Percentiles rank a stretch among this genome's conserved stretches.
These are phyloP conservation scores for Malus asiatica DNA, from an alignment of 306 rosid genomes.

Conservation along the genomic window DNA sequence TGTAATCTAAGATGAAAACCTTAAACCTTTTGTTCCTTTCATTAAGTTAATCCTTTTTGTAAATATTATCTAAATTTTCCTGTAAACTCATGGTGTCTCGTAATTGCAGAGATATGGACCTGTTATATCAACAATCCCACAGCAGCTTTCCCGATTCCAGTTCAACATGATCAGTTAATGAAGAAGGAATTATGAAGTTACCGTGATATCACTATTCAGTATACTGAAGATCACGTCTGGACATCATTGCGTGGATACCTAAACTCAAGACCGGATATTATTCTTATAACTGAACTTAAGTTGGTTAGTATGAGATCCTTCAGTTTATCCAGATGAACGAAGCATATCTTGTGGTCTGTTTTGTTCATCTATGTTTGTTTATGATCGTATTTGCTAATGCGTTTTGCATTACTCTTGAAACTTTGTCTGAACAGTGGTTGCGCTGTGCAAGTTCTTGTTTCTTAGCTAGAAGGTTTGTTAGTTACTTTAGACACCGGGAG, in stretches of 20 bases:
- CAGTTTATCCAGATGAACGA: constrained; percentile 2
- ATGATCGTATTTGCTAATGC: constrained; percentile 2
- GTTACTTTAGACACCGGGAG: background rate
- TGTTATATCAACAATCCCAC: constrained; percentile 95
- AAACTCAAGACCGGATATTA: constrained; percentile 10
- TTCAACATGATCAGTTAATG: constrained; percentile 91
- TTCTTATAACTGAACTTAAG: constrained; percentile 16
- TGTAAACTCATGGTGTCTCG: constrained; percentile 3
- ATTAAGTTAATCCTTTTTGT: background rate
- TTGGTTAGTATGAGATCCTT: constrained; percentile 10
- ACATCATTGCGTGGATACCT: constrained; percentile 6
- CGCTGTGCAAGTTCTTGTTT: constrained; percentile 1
- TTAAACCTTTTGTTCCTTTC: background rate
- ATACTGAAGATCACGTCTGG: background rate
- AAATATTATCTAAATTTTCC: background rate
- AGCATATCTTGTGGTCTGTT: constrained; percentile 4
- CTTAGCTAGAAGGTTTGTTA: background rate
- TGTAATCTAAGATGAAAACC: background rate
- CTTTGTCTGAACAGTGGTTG: constrained; percentile 1
- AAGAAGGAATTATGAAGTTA: constrained; percentile 15
- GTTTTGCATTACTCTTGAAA: background rate
- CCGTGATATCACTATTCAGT: background rate
- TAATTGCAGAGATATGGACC: constrained; percentile 89
- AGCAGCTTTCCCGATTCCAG: constrained; percentile 96
- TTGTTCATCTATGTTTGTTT: constrained; percentile 6